These are phyloP conservation scores for Limnanthes douglasii DNA, from an alignment of 345 rosid species.

Conservation along the genomic window DNA sequence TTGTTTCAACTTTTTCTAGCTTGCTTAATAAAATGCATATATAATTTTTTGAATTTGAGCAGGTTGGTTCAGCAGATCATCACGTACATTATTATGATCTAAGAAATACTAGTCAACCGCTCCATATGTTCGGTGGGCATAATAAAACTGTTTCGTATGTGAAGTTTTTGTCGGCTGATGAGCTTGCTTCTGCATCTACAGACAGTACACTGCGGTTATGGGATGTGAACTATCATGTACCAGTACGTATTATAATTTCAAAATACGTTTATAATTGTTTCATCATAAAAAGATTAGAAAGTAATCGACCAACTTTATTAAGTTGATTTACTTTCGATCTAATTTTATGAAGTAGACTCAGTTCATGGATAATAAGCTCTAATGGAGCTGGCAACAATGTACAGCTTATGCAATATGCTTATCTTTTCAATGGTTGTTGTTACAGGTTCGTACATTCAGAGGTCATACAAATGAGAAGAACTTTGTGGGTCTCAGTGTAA, in stretches of 20 bases:
- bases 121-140: conserved; percentile 89
- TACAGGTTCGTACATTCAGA: conserved; percentile 72
- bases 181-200: conserved; percentile 97
- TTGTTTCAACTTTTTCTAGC: too few species aligned
- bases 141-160: conserved; percentile 92
- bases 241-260: conserved; percentile 36
- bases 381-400: too few species aligned
- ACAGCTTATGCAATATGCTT: too few species aligned
- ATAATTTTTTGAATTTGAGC: conserved; percentile 12
- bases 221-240: conserved; percentile 87
- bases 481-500: conserved; percentile 85
- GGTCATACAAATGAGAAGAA: conserved; percentile 98
- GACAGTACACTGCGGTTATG: conserved; percentile 89
- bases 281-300: too few species aligned
- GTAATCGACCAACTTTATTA: too few species aligned
- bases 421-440: conserved; percentile 6
- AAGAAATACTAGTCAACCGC: conserved; percentile 70
- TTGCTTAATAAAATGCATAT: too few species aligned
- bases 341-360: too few species aligned
- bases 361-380: too few species aligned
- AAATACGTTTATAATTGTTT: too few species aligned
- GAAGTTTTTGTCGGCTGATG: conserved; percentile 77
- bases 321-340: too few species aligned
- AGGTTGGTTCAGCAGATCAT: conserved; percentile 98
- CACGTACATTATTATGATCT: conserved; percentile 87